Conservation (phyloP, 345 rosid species). For the Eucalyptus urophylla region DNA sequence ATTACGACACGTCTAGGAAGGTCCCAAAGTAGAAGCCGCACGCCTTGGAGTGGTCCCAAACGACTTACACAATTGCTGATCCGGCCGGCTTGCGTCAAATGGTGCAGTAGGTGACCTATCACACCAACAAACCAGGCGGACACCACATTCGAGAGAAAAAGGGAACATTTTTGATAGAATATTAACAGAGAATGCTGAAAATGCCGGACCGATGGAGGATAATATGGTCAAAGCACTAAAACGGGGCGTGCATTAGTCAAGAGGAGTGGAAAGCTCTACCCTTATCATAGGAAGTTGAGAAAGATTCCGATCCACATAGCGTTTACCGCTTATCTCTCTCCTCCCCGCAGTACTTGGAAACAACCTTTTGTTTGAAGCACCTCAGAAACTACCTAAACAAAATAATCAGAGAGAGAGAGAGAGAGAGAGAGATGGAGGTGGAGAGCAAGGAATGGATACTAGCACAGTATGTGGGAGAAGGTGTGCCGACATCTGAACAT, state of each 20-base stretch:
- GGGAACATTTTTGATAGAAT: too few relatives aligned
- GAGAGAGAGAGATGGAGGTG: neutral
- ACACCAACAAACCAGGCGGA: neutral
- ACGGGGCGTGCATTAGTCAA: neutral
- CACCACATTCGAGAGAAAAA: neutral
- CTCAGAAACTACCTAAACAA: neutral
- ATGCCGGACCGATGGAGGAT: neutral
- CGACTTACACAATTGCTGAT: too few relatives aligned
- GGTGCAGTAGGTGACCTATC: fast-evolving
- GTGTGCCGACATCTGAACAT: constrained; percentile 25
- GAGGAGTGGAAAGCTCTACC: neutral
- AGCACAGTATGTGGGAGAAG: constrained; percentile 11
- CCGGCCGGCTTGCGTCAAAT: fast-evolving
- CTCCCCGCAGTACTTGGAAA: neutral
- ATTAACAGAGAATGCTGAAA: too few relatives aligned
- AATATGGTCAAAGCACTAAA: neutral
- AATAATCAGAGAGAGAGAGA: neutral
- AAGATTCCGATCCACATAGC: neutral
- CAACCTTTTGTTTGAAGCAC: neutral
- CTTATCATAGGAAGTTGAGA: neutral
- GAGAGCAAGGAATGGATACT: constrained; percentile 26
- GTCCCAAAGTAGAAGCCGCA: too few relatives aligned
- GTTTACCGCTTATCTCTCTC: neutral
- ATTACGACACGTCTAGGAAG: too few relatives aligned
- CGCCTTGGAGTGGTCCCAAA: fast-evolving